Percentiles rank a stretch among this genome's conserved stretches.
phyloP scores from a whole-genome alignment of 345 rosid species.

The Ricinus communis region DNA sequence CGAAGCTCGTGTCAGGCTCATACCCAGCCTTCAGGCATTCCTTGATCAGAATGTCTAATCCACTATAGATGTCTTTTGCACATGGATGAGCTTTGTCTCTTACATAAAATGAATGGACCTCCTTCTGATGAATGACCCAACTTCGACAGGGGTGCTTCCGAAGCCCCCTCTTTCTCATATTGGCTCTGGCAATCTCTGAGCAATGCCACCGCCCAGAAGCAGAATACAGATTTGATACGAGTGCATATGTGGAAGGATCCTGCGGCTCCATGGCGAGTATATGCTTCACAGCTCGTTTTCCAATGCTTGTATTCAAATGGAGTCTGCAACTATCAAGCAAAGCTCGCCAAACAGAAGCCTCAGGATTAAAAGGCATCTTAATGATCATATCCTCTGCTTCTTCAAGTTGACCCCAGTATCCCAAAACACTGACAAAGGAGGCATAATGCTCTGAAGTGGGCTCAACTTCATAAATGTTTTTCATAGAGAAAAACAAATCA shows the following conservation, averaged over 20 bases:
- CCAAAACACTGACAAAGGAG: constrained; percentile 58
- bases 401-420: constrained; percentile 74
- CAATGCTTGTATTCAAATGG: constrained; percentile 51
- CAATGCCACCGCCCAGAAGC: constrained; percentile 85
- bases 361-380: constrained; percentile 53
- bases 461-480: constrained; percentile 39
- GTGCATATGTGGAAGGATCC: constrained; percentile 66
- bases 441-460: constrained; percentile 72
- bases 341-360: constrained; percentile 61
- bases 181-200: constrained; percentile 62
- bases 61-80: constrained; percentile 66
- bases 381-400: constrained; percentile 64
- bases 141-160: constrained; percentile 72
- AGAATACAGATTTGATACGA: constrained; percentile 78
- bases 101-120: constrained; percentile 57
- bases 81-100: constrained; percentile 66
- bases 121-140: constrained; percentile 70
- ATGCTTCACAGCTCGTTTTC: constrained; percentile 55
- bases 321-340: constrained; percentile 75
- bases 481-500: constrained; percentile 55
- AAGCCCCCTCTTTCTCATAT: constrained; percentile 60
- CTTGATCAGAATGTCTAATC: constrained; percentile 61
- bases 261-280: constrained; percentile 53
- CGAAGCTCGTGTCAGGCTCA: constrained; percentile 74
- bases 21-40: constrained; percentile 78